Evolutionary conservation across 2,329 filamentous ascomycete species (phyloP), one percentile per base, ranked within the genome.

Genomic region (Aspergillus tamarii): DNA sequence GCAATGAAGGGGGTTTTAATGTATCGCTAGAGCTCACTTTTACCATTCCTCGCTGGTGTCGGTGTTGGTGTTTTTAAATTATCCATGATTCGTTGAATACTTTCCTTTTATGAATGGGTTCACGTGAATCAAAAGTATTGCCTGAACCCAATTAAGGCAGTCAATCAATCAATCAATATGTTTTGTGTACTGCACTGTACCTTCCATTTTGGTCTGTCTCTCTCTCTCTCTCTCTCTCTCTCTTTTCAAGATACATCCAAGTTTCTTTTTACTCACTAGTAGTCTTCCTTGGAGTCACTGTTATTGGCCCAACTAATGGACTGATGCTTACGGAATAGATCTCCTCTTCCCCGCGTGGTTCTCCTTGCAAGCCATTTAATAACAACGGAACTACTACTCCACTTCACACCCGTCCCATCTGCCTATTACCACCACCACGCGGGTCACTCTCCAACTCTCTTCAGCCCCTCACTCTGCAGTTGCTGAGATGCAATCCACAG

Each of bases 401-500:
- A 55, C 52, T 26, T 21, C 52, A 54, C 52, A n/a, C 36, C n/a
- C n/a, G 23, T 52, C 36, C n/a, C n/a, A 36, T 52, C 26, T 26
- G 21, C 50, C 21, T 10, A 6, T 19, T 14, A 54, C 11, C n/a
- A n/a, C 28, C 48, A 32, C 30, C 8, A 45, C 43, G 9, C n/a
- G n/a, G 28, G 28, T 34, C 21, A 23, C 52, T 21, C n/a, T 23
- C 10, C 11, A 9, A 5, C n/a, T 39, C n/a, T 55, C 52, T 36
- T 41, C 48, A 52, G 9, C 30, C 32, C 32, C 11, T 55, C 52
- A 21, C 39, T 55, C 19, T 5, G 7, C 5, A 55, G 30, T 55
- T 39, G n/a, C 32, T 30, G 19, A 36, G n/a, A 75, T 73, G 74
- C 53, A 59, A 45, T 61, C 66, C 12, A 60, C 41, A 32, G 68